These are phyloP conservation scores for Linaria vulgaris DNA, from an alignment of 257 asterid genomes.

Conservation along the genomic window DNA sequence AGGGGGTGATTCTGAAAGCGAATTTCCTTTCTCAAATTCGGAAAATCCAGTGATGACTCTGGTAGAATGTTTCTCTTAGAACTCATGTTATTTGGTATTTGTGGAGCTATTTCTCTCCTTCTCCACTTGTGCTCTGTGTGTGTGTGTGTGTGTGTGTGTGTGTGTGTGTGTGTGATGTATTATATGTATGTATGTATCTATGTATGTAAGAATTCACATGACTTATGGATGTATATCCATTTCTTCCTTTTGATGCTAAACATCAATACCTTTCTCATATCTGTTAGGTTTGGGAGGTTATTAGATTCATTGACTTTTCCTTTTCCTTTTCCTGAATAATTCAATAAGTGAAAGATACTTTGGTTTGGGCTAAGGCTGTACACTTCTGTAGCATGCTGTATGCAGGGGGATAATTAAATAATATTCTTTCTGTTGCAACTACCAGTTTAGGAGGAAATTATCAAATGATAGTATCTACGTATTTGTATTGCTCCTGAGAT, in stretches of 20 bases:
- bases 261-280: neutral
- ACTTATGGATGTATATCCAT: neutral
- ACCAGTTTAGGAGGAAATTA: neutral
- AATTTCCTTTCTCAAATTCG: constrained; percentile 51
- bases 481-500: neutral
- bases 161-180: neutral
- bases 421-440: neutral
- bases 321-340: neutral
- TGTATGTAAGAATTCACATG: neutral
- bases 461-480: neutral
- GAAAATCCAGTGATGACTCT: constrained; percentile 67
- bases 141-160: neutral
- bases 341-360: neutral
- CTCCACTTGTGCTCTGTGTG: neutral
- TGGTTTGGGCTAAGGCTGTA: neutral
- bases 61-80: constrained; percentile 31
- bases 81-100: constrained; percentile 10
- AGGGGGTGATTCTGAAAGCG: constrained; percentile 41
- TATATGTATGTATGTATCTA: neutral
- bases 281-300: neutral
- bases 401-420: neutral
- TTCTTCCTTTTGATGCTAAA: constrained; percentile 3
- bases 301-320: neutral
- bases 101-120: neutral
- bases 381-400: neutral